Evolutionary conservation across 192 early-diverging fungal genomes (phyloP), one percentile per base, ranked within the genome.

Genomic region (Chytriomyces sp.): DNA sequence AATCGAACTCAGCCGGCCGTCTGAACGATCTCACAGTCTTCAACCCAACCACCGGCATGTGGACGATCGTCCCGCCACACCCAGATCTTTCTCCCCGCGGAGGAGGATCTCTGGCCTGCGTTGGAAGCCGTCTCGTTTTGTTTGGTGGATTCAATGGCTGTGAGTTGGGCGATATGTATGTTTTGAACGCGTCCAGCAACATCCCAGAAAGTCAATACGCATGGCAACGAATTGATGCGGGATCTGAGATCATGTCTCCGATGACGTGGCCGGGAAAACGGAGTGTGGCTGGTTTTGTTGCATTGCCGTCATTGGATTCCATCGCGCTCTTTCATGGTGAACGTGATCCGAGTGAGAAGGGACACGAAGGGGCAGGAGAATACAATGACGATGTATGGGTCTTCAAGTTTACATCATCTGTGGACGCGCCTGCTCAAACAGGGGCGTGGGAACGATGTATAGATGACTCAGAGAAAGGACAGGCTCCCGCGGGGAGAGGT

Each of bases 141-240:
- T 62, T 39, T 62, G 60, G 60, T 17, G 60, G 60, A 5, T 62
- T 62, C 60, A 41, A 62, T 41, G 60, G 60, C n/a, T 17, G 6
- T 34, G 60, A 62, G 30, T 25, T 37, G 7, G 60, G 60, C 6
- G 60, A 62, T 25, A 41, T 62, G 60, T 62, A 25, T 19, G 36
- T 6, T 37, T 28, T 56, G n/a, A 8, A n/a, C 7, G 22, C 30
- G n/a, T 6, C 10, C 22, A 56, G 36, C n/a, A 22, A 59, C 32
- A 37, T 62, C 32, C 10, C 34, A 22, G 60, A 62, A 19, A 19
- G 39, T 7, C 10, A 62, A 25, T 62, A 34, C 28, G 36, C n/a
- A 25, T 25, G 39, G 25, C 8, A 33, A 6, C 6, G 7, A 25
- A 6, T 41, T 62, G 22, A 19, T 8, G 60, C 10, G 7, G 39